Conservation (phyloP, 1,284 basidiomycete species). For the Fomitopsis betulina region DNA sequence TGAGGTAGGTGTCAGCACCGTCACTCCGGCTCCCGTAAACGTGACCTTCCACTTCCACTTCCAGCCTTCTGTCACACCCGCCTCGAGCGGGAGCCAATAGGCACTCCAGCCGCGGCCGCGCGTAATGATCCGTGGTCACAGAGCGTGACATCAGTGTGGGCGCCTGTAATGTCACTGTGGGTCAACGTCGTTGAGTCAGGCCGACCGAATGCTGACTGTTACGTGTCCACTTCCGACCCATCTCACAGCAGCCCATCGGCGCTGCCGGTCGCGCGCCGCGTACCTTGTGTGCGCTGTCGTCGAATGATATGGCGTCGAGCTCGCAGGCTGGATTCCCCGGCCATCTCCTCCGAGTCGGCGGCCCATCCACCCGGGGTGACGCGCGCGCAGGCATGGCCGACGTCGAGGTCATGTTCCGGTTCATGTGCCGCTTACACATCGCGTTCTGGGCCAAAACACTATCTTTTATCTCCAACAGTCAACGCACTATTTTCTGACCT, state of each 20-base stretch:
- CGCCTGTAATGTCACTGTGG: neutral
- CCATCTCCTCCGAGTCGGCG: too few relatives aligned
- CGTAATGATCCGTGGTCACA: neutral
- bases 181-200: neutral
- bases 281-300: neutral
- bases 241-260: neutral
- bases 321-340: neutral
- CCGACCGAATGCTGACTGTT: neutral
- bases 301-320: neutral
- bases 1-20: conserved; percentile 4
- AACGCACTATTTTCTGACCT: neutral
- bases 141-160: neutral
- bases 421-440: neutral
- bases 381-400: neutral
- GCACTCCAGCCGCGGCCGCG: neutral
- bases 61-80: neutral
- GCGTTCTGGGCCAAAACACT: neutral
- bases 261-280: neutral
- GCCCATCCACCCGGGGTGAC: neutral
- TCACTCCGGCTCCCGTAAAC: conserved; percentile 1
- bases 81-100: neutral
- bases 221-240: neutral
- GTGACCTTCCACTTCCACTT: neutral
- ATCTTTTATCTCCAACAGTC: neutral
- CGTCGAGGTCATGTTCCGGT: neutral